A percentile compares a stretch with the other conserved stretches of the same genome.
Conservation (phyloP, 2,329 filamentous ascomycete genomes). For the Colletotrichum theobromicola region DNA sequence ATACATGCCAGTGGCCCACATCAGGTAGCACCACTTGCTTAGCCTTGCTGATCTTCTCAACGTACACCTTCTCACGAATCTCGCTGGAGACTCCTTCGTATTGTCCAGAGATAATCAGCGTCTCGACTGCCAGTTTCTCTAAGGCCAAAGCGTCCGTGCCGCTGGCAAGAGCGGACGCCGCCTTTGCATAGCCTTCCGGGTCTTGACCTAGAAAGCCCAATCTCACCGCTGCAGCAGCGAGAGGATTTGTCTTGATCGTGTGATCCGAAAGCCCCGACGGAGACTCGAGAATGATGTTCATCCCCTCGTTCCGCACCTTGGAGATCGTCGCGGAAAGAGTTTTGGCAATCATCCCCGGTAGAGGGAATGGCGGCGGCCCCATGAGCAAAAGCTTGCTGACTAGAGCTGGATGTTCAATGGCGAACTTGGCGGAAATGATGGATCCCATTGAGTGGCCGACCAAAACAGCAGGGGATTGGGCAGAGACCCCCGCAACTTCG, state of each 20-base stretch:
- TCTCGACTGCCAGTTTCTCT: conserved; percentile 33
- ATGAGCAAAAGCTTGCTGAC: conserved; percentile 52
- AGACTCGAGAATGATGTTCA: conserved; percentile 44
- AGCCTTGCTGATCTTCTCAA: conserved; percentile 28
- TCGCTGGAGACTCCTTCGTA: conserved; percentile 44
- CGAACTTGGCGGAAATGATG: conserved; percentile 49
- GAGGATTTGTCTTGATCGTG: conserved; percentile 39
- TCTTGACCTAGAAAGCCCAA: conserved; percentile 52
- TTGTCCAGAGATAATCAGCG: conserved; percentile 47
- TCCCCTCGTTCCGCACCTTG: conserved; percentile 45
- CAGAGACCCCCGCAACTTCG: conserved; percentile 31
- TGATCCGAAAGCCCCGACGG: conserved; percentile 31
- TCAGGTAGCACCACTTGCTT: conserved; percentile 39
- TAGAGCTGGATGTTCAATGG: conserved; percentile 39
- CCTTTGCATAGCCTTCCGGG: conserved; percentile 61
- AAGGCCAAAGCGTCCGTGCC: conserved; percentile 37
- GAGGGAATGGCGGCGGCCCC: conserved; percentile 50
- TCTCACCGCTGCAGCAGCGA: conserved; percentile 46
- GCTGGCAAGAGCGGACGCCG: conserved; percentile 50
- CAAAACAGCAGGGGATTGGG: conserved; percentile 38
- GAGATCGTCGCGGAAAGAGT: conserved; percentile 38
- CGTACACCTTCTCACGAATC: conserved; percentile 22
- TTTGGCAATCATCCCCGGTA: conserved; percentile 33
- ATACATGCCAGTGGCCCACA: conserved; percentile 56
- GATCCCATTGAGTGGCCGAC: conserved; percentile 59